Evolutionary conservation across 2,329 filamentous ascomycete species (phyloP), one percentile per base, ranked within the genome.

Genomic region (Monosporascus sp.): DNA sequence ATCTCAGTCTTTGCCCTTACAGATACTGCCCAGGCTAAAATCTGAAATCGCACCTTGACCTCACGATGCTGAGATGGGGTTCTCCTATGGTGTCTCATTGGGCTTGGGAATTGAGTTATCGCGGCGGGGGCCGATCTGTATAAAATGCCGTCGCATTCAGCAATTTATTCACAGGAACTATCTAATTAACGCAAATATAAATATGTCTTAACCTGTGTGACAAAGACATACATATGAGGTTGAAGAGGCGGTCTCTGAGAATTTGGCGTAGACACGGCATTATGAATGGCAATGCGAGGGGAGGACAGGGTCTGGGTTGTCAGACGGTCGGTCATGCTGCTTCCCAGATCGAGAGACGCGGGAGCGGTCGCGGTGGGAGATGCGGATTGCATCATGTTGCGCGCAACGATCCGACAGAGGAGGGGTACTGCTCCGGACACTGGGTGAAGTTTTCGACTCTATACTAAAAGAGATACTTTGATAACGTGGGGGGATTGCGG

Each of bases 21-120:
- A 24, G 24, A 35, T 11, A 35, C 5, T 35, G 9, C 11, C 31
- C 31, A 35, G 61, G n/a, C 31, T 27, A 49, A 49, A 49, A 8
- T 31, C 20, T 31, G 18, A 35, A 38, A 60, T 36, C 31, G 18
- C 57, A 82, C 80, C 74, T 82, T 83, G 67, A 85, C 72, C 62
- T 81, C 74, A 54, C 78, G 77, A 69, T 81, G 80, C 18, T 76
- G 75, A 46, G 80, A 83, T 0, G 80, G 80, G 1, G 80, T 81
- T 45, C 81, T 74, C 55, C 71, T 77, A 62, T 84, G 81, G 49
- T 85, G 81, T 54, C 81, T 74, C 66, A 81, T 66, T 31, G 80
- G 81, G 56, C 80, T 83, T 51, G 75, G 72, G 60, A 73, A 81
- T 50, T 71, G 68, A 43, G 67, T 65, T 31, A 70, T 55, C 44